Conservation (phyloP, 495 filamentous ascomycete genomes). For the Talaromyces wortmannii region DNA sequence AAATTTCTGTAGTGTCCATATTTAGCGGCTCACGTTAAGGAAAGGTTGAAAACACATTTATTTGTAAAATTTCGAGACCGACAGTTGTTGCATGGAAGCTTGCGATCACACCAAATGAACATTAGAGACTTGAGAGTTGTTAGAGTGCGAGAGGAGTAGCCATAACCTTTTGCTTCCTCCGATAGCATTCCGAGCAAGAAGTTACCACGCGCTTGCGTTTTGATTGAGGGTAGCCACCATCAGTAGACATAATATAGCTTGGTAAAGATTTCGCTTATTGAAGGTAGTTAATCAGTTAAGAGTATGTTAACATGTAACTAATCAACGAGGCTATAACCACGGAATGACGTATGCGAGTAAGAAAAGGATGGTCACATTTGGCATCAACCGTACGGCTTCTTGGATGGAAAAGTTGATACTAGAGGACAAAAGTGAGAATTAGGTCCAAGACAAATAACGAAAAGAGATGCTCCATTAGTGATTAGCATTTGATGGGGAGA, state of each 20-base stretch:
- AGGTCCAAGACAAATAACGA: not conserved
- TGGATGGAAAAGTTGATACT: not conserved
- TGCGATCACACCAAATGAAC: not conserved
- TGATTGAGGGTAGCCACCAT: not conserved
- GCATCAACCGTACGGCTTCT: not conserved
- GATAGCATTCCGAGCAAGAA: slow-evolving; percentile 5
- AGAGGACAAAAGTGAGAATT: not conserved
- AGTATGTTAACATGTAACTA: not conserved
- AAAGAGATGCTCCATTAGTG: not conserved
- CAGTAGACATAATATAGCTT: not conserved
- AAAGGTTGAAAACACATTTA: not conserved
- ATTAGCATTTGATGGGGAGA: not conserved
- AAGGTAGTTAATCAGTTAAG: not conserved
- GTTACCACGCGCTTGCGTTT: slow-evolving; percentile 6
- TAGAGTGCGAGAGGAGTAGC: not conserved
- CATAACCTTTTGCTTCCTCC: slow-evolving; percentile 7
- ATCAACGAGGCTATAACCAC: not conserved
- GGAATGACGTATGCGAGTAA: not conserved
- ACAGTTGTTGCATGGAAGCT: slow-evolving; percentile 3
- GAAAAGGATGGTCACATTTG: not conserved
- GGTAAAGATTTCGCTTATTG: not conserved
- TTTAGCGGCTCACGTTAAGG: not conserved
- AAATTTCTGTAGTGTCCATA: not conserved
- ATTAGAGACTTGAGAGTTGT: not conserved
- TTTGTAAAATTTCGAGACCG: not conserved